These are phyloP conservation scores for Colletotrichum incanum DNA, from an alignment of 2,329 filamentous ascomycete species.

Conservation along the genomic window DNA sequence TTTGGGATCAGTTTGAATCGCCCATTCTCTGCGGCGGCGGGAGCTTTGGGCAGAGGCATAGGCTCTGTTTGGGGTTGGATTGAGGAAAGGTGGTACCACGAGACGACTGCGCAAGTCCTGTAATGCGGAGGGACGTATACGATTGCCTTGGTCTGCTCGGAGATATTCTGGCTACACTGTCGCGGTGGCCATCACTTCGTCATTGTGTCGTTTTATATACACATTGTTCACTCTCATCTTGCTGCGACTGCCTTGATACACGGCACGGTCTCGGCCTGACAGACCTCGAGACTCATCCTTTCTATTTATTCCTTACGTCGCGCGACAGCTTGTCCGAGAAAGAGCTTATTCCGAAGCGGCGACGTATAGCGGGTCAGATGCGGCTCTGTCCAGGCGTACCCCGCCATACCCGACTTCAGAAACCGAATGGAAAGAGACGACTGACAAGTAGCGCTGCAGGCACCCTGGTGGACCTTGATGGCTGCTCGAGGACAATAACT, in stretches of 20 bases:
- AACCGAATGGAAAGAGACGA: background rate
- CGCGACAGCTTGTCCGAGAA: background rate
- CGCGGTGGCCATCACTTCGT: background rate
- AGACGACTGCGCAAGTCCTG: conserved; percentile 4
- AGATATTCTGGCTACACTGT: conserved; percentile 5
- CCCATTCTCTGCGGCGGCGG: conserved; percentile 3
- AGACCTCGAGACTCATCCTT: background rate
- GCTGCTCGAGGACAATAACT: background rate
- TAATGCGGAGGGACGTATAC: conserved; percentile 34
- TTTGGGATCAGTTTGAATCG: conserved; percentile 33
- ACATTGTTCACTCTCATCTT: background rate
- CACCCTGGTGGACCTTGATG: conserved; percentile 3
- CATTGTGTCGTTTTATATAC: background rate
- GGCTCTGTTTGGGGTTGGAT: background rate
- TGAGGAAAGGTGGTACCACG: background rate
- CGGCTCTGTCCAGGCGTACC: background rate
- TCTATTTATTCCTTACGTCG: too few species aligned
- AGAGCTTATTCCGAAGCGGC: background rate
- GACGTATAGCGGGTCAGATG: background rate
- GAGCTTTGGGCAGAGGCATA: background rate
- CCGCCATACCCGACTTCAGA: background rate
- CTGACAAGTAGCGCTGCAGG: background rate
- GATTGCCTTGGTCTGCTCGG: conserved; percentile 18
- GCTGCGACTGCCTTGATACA: background rate
- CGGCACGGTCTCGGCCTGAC: background rate